Base-by-base conservation (phyloP, 2,329 filamentous ascomycete genomes). In the Sclerotinia glacialis region DNA sequence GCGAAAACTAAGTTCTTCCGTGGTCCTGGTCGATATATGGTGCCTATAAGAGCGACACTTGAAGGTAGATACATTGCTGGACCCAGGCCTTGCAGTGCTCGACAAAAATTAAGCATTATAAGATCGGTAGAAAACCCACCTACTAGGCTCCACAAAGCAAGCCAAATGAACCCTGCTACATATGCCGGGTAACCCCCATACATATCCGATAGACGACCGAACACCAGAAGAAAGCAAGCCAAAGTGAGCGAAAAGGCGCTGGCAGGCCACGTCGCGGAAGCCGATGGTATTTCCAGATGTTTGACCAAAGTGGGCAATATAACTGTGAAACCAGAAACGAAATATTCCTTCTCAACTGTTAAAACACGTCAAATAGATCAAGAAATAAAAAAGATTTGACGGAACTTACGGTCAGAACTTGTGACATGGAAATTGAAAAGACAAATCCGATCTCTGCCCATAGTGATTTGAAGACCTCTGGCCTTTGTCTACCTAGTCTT, bases 41-140 rank as follows among this genome's bases (percentile, higher is more conserved):
- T 85, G 1, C 87, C 87, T 1, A 90, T 78, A 14, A 91, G 79
- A 78, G 88, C 88, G 66, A 92, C 83, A 1, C 88, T 85, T 0
- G 87, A 85, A 0, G 89, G 89, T 18, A 92, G 76, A 68, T 90
- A 91, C 0, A 90, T 89, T 0, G 90, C 89, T 1, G 89, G 83
- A 0, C 89, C 91, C 12, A 94, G 78, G 0, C 91, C 91, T 76
- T 92, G 89, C 53, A 93, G 78, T 11, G 90, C 90, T 63, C 91
- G 87, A 74, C 87, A 90, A 65, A 89, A 80, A 71, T 92, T 89
- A 69, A 93, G 81, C 87, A 92, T 90, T 61, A 86, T 76, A 68
- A 87, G 83, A 77, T 85, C 88, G 64, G 80, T 79, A 67, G 86
- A 88, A 78, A 93, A 91, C 14, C 90, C 91, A 21, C 84, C 85